Percentiles rank a stretch among this genome's conserved stretches.
Evolutionary conservation across 306 rosid species (phyloP).

Genomic region (Cyclanthera cordifolia): DNA sequence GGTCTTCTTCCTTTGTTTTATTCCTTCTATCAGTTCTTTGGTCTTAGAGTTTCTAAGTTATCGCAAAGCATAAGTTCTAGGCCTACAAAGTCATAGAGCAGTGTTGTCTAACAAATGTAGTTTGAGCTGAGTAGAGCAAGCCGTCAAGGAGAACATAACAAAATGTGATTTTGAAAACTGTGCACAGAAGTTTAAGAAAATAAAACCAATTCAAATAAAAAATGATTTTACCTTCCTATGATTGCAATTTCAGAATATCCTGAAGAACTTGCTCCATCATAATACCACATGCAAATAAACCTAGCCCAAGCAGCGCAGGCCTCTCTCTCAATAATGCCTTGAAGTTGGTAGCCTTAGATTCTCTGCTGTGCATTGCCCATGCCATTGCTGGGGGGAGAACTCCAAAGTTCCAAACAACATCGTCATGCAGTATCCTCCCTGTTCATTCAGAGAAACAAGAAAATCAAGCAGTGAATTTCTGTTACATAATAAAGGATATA

Average conservation of each 20-base stretch:
- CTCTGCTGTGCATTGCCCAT: slow-evolving; percentile 37
- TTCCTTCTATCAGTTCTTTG: not conserved
- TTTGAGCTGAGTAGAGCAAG: not conserved
- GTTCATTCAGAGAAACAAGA: not conserved
- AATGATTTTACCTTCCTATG: slow-evolving; percentile 1
- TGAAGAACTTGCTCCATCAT: slow-evolving; percentile 46
- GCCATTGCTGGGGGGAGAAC: slow-evolving; percentile 82
- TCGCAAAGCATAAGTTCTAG: not conserved
- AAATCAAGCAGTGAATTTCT: not conserved
- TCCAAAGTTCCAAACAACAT: slow-evolving; percentile 63
- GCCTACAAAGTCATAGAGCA: not conserved
- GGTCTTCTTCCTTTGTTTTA: slow-evolving; percentile 6
- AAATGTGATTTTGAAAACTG: not conserved
- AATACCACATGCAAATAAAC: slow-evolving; percentile 44
- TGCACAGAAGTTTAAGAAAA: not conserved
- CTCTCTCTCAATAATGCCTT: slow-evolving; percentile 29
- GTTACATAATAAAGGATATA: not conserved
- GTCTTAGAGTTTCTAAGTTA: not conserved
- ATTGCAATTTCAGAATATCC: slow-evolving; percentile 30
- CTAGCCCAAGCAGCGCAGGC: slow-evolving; percentile 41
- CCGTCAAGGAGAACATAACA: not conserved
- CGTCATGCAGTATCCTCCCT: slow-evolving; percentile 82
- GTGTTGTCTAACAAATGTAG: not conserved
- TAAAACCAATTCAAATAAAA: not conserved
- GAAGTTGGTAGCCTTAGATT: slow-evolving; percentile 15